Conservation (phyloP, 1,139 yeast genomes). For the Saccharomyces hybrid region DNA sequence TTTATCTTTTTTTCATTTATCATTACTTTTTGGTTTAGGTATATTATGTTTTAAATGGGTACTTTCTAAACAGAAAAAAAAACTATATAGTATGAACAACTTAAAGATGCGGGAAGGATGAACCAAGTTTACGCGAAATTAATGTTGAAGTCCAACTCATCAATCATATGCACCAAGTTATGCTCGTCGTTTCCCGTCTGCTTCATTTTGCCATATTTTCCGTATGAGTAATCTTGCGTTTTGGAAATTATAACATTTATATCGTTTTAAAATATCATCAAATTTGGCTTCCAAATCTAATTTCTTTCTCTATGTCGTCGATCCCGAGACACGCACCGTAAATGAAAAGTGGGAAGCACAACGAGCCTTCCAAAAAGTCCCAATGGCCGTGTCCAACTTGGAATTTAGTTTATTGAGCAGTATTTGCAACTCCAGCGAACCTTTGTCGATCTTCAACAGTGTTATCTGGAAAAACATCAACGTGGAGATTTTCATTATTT, state of each 20-base stretch:
- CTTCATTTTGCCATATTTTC: constrained; percentile 45
- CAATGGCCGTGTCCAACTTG: neutral
- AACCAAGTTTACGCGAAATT: too few relatives aligned
- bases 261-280: constrained; percentile 49
- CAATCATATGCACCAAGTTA: constrained; percentile 59
- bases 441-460: constrained; percentile 39
- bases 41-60: neutral
- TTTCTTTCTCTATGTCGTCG: constrained; percentile 46
- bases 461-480: constrained; percentile 57
- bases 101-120: neutral
- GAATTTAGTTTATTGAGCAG: neutral
- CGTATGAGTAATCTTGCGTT: constrained; percentile 59
- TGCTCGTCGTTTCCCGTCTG: constrained; percentile 23
- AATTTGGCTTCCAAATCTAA: constrained; percentile 36
- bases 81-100: neutral
- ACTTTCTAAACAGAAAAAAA: neutral
- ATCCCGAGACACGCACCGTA: constrained; percentile 46
- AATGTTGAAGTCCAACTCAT: constrained; percentile 66
- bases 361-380: constrained; percentile 28
- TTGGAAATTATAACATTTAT: constrained; percentile 33
- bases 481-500: constrained; percentile 63
- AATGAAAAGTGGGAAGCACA: constrained; percentile 63
- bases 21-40: neutral
- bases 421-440: constrained; percentile 31
- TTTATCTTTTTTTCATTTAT: constrained; percentile 2